These are phyloP conservation scores for Cercospora brassicicola DNA, from an alignment of 2,329 filamentous ascomycete genomes.

Conservation along the genomic window DNA sequence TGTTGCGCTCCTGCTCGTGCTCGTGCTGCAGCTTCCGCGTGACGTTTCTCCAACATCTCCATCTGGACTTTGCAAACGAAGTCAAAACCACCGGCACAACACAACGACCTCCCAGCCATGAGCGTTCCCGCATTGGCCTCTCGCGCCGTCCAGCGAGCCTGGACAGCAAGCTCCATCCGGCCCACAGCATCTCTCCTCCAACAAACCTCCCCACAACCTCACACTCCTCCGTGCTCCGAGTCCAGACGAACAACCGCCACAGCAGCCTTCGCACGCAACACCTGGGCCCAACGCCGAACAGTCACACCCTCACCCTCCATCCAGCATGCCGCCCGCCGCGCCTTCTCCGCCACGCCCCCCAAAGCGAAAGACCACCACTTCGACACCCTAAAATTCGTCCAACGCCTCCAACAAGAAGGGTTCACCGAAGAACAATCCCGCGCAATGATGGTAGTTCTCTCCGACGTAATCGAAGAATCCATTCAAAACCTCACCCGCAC, in stretches of 20 bases:
- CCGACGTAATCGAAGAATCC: slow-evolving; percentile 95
- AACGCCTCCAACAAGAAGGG: slow-evolving; percentile 82
- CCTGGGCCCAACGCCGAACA: slow-evolving; percentile 22
- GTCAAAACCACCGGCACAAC: background rate
- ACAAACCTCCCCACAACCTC: slow-evolving; percentile 15
- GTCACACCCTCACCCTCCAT: slow-evolving; percentile 8
- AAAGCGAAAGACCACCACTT: slow-evolving; percentile 96
- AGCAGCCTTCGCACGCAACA: slow-evolving; percentile 24
- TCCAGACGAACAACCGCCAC: slow-evolving; percentile 24
- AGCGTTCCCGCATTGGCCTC: slow-evolving; percentile 17
- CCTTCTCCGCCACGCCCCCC: slow-evolving; percentile 67
- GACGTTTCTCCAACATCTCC: background rate
- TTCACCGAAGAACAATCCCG: slow-evolving; percentile 94
- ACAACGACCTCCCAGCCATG: slow-evolving; percentile 3
- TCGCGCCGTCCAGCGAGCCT: slow-evolving; percentile 42
- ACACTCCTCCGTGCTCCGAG: slow-evolving; percentile 2
- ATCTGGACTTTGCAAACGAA: background rate
- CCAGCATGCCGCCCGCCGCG: slow-evolving; percentile 17
- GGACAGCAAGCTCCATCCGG: slow-evolving; percentile 35
- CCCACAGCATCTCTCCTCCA: slow-evolving; percentile 26
- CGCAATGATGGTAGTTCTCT: slow-evolving; percentile 97
- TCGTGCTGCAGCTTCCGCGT: background rate
- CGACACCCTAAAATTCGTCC: slow-evolving; percentile 95
- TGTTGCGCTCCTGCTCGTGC: background rate
- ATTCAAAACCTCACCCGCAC: slow-evolving; percentile 97